Conservation (phyloP, 2,329 filamentous ascomycete species). For the Paracoccidioides lutzii region DNA sequence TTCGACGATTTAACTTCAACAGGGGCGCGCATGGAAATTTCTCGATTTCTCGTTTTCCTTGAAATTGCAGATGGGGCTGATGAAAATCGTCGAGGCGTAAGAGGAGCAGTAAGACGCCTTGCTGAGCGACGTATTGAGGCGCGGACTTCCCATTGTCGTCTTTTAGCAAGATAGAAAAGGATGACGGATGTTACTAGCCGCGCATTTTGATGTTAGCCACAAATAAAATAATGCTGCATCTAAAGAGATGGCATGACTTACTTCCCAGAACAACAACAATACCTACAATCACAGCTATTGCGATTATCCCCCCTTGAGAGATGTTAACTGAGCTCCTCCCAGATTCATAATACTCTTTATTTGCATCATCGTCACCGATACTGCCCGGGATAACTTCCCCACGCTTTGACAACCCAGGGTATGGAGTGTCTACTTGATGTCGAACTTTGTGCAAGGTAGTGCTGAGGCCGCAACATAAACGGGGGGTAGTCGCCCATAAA, state of each 20-base stretch:
- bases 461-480: background rate
- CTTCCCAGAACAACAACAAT: constrained; percentile 55
- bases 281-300: constrained; percentile 61
- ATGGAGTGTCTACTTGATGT: background rate
- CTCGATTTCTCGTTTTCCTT: background rate
- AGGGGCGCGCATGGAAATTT: background rate
- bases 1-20: background rate
- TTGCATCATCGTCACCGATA: constrained; percentile 19
- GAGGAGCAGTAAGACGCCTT: constrained; percentile 22
- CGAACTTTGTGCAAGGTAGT: background rate
- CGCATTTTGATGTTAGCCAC: background rate
- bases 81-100: constrained; percentile 5
- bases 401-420: background rate
- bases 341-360: constrained; percentile 52
- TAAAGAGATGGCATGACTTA: constrained; percentile 31
- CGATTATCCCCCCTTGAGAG: constrained; percentile 56
- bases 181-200: constrained; percentile 47
- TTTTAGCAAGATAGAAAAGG: constrained; percentile 71
- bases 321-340: constrained; percentile 49
- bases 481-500: background rate
- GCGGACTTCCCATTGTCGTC: constrained; percentile 68
- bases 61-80: background rate
- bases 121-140: constrained; percentile 59
- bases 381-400: constrained; percentile 5
- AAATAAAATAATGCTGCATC: background rate